Evolutionary conservation across 805 yeast genomes (phyloP).

Genomic region (Aciculoconidium aculeatum): DNA sequence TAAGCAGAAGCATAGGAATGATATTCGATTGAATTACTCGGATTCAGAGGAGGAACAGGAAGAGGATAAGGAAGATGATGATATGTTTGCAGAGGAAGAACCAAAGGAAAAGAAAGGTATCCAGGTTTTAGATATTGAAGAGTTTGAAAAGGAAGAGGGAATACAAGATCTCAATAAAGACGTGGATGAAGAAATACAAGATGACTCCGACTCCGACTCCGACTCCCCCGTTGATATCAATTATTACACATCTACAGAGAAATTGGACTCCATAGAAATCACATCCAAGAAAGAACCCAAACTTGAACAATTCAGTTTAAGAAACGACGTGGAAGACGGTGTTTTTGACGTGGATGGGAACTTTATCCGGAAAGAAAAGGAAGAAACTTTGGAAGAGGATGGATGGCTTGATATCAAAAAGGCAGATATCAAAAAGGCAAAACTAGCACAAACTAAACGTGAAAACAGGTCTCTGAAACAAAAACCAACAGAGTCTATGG

Average conservation of each 20-base stretch:
- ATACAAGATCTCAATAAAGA: conserved; percentile 21
- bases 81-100: conserved; percentile 33
- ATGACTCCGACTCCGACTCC: conserved; percentile 9
- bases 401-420: conserved; percentile 32
- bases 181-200: conserved; percentile 12
- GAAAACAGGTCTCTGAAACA: conserved; percentile 15
- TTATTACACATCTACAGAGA: conserved; percentile 27
- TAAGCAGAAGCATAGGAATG: conserved; percentile 13
- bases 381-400: conserved; percentile 22
- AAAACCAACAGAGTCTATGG: conserved; percentile 11
- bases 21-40: conserved; percentile 16
- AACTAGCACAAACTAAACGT: conserved; percentile 28
- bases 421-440: conserved; percentile 37
- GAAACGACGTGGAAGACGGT: conserved; percentile 55
- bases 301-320: conserved; percentile 58
- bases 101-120: conserved; percentile 5
- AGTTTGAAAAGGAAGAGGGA: conserved; percentile 24
- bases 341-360: conserved; percentile 57
- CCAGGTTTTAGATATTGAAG: conserved; percentile 26
- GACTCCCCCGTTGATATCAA: conserved; percentile 8
- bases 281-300: conserved; percentile 26
- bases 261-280: conserved; percentile 7
- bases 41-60: conserved; percentile 16
- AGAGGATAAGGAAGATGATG: conserved; percentile 21
- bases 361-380: conserved; percentile 38